Conservation (phyloP, 192 early-diverging fungal genomes). For the Rhizoclosmatium sp. region DNA sequence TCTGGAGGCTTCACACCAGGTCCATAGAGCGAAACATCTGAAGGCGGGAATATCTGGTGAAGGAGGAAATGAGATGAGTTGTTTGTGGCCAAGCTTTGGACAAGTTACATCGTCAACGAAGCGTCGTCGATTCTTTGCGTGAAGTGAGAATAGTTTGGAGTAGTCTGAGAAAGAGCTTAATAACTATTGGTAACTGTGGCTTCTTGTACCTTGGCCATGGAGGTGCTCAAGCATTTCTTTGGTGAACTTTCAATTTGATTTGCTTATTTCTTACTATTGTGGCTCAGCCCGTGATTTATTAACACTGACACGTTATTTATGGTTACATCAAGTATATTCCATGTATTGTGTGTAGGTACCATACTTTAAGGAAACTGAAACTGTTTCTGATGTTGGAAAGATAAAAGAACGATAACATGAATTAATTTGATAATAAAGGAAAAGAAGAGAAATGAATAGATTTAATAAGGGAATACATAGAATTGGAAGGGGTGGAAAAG, state of each 20-base stretch:
- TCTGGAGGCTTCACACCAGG: background rate
- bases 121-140: background rate
- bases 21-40: conserved; percentile 22
- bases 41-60: conserved; percentile 20
- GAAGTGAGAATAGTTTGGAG: conserved; percentile 31
- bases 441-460: background rate
- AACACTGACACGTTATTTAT: no score
- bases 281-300: no score
- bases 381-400: no score
- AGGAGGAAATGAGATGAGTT: background rate
- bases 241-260: no score
- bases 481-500: background rate
- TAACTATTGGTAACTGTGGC: background rate
- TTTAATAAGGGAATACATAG: background rate
- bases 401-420: no score
- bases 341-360: no score
- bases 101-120: conserved; percentile 36
- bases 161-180: conserved; percentile 27
- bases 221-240: background rate
- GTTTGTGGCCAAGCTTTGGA: background rate
- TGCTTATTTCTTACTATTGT: no score
- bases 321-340: no score
- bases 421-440: no score
- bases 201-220: background rate
- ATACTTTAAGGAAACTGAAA: no score